Conservation (phyloP, 352 stramenopile species). For the Phytophthora capsici region DNA sequence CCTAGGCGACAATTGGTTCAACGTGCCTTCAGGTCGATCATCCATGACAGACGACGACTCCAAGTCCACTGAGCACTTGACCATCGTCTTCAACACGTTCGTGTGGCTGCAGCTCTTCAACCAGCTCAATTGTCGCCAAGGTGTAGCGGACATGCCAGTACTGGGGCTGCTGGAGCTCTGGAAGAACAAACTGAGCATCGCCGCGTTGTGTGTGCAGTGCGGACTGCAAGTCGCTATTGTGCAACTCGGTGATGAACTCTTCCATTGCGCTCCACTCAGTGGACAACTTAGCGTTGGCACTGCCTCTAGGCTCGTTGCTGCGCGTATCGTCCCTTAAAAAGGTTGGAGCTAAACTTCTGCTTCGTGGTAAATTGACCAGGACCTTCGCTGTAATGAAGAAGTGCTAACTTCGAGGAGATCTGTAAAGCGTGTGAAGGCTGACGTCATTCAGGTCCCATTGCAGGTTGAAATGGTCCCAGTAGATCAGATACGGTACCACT, state of each 20-base stretch:
- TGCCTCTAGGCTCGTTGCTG: slow-evolving; percentile 49
- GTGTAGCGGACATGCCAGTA: slow-evolving; percentile 81
- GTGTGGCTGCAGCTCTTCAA: slow-evolving; percentile 94
- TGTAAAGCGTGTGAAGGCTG: background rate
- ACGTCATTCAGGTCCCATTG: slow-evolving; percentile 12
- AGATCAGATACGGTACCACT: slow-evolving; percentile 1
- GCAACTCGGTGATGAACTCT: slow-evolving; percentile 83
- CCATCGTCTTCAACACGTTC: slow-evolving; percentile 97
- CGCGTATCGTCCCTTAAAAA: slow-evolving; percentile 25
- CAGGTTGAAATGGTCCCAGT: slow-evolving; percentile 16
- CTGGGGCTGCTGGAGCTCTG: slow-evolving; percentile 93
- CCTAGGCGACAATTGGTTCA: slow-evolving; percentile 46
- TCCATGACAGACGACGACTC: slow-evolving; percentile 46
- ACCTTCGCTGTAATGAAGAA: slow-evolving; percentile 4
- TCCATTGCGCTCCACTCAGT: slow-evolving; percentile 55
- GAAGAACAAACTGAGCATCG: slow-evolving; percentile 91
- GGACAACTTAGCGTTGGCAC: slow-evolving; percentile 41
- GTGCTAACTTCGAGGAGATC: no score
- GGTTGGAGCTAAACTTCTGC: slow-evolving; percentile 2
- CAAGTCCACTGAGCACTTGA: slow-evolving; percentile 88
- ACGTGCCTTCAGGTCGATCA: slow-evolving; percentile 39
- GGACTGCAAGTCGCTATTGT: slow-evolving; percentile 94
- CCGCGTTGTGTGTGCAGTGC: slow-evolving; percentile 87
- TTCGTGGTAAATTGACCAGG: no score
- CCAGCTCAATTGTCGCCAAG: slow-evolving; percentile 62